Evolutionary conservation across 208 protist species (phyloP).

Genomic region (Leishmania amazonensis): DNA sequence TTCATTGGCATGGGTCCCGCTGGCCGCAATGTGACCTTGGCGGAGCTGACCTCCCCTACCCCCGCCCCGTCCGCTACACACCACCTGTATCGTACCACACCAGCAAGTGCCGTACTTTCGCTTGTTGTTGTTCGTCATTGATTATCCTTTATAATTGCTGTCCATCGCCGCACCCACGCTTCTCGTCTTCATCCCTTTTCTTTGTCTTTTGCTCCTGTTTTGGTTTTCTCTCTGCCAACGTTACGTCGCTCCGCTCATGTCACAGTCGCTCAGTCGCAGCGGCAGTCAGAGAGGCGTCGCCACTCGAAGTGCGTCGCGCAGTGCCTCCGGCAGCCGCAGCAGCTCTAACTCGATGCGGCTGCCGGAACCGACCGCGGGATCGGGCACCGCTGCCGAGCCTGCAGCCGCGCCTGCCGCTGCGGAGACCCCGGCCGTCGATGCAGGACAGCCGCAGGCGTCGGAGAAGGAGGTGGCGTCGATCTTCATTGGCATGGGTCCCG

Average conservation of each 20-base stretch:
- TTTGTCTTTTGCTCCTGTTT: neutral
- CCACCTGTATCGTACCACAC: neutral
- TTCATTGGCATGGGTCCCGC: slow-evolving; percentile 71
- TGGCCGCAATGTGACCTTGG: slow-evolving; percentile 31
- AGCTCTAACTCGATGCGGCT: slow-evolving; percentile 41
- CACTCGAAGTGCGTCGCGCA: neutral
- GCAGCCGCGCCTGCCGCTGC: neutral
- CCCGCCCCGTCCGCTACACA: neutral
- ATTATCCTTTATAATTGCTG: neutral
- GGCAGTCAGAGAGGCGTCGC: slow-evolving; percentile 16
- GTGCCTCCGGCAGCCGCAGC: slow-evolving; percentile 18
- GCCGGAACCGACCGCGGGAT: slow-evolving; percentile 11
- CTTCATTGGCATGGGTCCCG: slow-evolving; percentile 71
- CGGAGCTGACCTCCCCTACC: slow-evolving; percentile 14
- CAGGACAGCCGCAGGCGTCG: neutral
- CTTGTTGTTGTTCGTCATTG: slow-evolving; percentile 2
- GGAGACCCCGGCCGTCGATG: neutral
- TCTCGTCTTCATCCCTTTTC: neutral
- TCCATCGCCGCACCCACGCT: neutral
- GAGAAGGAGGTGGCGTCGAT: slow-evolving; percentile 40
- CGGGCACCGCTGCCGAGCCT: neutral
- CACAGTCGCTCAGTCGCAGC: slow-evolving; percentile 29
- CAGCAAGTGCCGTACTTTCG: neutral
- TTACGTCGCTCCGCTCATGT: slow-evolving; percentile 14
- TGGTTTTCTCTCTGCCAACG: slow-evolving; percentile 1